Evolutionary conservation across 345 rosid species (phyloP).

Genomic region (Melastoma malabathricum): DNA sequence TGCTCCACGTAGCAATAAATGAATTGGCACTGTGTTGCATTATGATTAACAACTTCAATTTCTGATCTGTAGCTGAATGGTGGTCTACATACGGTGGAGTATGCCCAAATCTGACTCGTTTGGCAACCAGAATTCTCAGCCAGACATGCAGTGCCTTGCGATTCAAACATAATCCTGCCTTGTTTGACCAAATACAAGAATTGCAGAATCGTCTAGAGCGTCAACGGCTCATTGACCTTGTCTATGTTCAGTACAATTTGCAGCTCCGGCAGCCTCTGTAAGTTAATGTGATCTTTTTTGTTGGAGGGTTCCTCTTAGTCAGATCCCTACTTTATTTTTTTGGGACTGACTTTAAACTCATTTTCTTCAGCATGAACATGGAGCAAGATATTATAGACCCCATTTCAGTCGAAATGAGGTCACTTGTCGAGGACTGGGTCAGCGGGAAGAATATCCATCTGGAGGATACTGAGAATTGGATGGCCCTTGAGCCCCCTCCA

Average conservation of each 20-base stretch:
- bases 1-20: too few relatives aligned
- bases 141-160: conserved; percentile 64
- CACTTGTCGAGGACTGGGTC: conserved; percentile 68
- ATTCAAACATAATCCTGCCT: conserved; percentile 21
- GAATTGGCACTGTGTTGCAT: too few relatives aligned
- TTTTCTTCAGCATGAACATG: conserved; percentile 16
- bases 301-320: background rate
- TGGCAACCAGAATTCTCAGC: conserved; percentile 67
- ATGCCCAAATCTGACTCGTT: conserved; percentile 74
- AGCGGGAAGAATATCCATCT: conserved; percentile 28
- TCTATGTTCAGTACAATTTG: conserved; percentile 74
- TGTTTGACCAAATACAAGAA: conserved; percentile 33
- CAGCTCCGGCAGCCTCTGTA: conserved; percentile 32
- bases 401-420: conserved; percentile 29
- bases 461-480: conserved; percentile 60
- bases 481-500: conserved; percentile 34
- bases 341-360: conserved; percentile 11
- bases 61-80: conserved; percentile 59
- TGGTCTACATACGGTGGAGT: conserved; percentile 92
- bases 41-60: background rate
- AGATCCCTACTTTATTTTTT: conserved; percentile 5
- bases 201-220: conserved; percentile 66
- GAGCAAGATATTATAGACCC: conserved; percentile 33
- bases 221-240: conserved; percentile 51
- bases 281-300: background rate